Evolutionary conservation across 495 filamentous ascomycete genomes (phyloP).

Genomic region (Tuber borchii): DNA sequence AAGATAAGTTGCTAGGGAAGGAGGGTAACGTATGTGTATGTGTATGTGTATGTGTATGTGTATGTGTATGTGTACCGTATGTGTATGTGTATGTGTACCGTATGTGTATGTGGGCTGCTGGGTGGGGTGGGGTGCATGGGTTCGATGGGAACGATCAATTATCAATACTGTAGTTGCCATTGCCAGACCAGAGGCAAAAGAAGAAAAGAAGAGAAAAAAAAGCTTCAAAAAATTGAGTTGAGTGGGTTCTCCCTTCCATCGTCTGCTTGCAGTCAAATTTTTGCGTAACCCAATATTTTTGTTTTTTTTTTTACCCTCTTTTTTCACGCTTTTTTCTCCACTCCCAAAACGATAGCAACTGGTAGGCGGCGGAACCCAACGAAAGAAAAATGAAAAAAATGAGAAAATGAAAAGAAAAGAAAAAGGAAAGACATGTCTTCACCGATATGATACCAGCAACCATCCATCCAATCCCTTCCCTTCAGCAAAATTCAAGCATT

Average conservation of each 20-base stretch:
- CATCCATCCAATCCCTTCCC: slow-evolving; percentile 6
- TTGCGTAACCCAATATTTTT: neutral
- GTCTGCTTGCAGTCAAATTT: neutral
- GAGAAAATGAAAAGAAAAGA: no score
- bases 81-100: no score
- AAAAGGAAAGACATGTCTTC: slow-evolving; percentile 3
- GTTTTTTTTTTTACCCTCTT: neutral
- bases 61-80: no score
- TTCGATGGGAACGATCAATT: neutral
- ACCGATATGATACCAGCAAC: neutral
- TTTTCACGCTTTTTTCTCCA: neutral
- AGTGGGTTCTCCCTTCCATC: no score
- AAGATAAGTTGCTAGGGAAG: neutral
- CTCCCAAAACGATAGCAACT: slow-evolving; percentile 20
- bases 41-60: neutral
- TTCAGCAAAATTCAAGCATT: slow-evolving; percentile 6
- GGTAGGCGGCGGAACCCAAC: slow-evolving; percentile 9
- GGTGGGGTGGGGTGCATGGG: neutral
- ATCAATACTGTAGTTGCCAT: no score
- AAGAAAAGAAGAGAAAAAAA: neutral
- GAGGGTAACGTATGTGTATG: no score
- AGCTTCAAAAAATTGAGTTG: no score
- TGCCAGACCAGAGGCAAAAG: neutral
- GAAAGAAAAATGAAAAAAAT: slow-evolving; percentile 5
- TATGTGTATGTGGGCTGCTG: neutral